phyloP scores from a whole-genome alignment of 768 basidiomycete genomes.

The Amanita rubescens region DNA sequence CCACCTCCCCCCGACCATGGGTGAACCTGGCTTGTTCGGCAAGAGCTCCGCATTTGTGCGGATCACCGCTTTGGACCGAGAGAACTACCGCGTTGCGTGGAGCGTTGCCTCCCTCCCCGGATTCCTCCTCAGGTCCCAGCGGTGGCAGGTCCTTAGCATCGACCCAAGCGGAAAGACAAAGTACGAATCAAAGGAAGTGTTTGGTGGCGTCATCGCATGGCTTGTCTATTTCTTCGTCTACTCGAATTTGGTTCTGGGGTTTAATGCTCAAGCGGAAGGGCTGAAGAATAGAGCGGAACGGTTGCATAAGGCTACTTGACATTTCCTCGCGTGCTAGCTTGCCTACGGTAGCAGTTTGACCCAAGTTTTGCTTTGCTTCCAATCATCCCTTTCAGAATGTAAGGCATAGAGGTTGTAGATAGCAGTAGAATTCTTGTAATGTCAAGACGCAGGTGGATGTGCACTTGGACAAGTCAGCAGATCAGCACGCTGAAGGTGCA shows the following conservation, averaged over 20 bases:
- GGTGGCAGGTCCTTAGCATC: slow-evolving; percentile 22
- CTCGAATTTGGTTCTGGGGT: slow-evolving; percentile 17
- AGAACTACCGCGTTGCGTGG: slow-evolving; percentile 21
- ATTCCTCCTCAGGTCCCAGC: slow-evolving; percentile 20
- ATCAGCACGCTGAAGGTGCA: too few relatives aligned
- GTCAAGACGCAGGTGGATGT: too few relatives aligned
- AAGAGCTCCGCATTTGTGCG: slow-evolving; percentile 22
- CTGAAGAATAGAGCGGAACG: slow-evolving; percentile 16
- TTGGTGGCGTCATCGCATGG: slow-evolving; percentile 16
- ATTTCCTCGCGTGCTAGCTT: neutral
- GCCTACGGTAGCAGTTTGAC: too few relatives aligned
- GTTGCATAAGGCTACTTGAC: slow-evolving; percentile 6
- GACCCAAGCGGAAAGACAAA: slow-evolving; percentile 16
- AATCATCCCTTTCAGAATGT: too few relatives aligned
- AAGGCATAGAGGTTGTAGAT: too few relatives aligned
- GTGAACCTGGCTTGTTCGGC: slow-evolving; percentile 16
- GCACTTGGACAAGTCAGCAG: too few relatives aligned
- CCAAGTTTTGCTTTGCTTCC: too few relatives aligned
- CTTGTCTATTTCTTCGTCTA: slow-evolving; percentile 18
- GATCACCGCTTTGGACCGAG: slow-evolving; percentile 23
- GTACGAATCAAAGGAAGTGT: slow-evolving; percentile 26
- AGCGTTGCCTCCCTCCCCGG: slow-evolving; percentile 18
- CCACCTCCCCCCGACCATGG: slow-evolving; percentile 22
- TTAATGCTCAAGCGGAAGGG: slow-evolving; percentile 18
- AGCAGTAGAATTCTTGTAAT: too few relatives aligned